Base-by-base conservation (phyloP, 139 green algal species). In the Eudorina sp. region DNA sequence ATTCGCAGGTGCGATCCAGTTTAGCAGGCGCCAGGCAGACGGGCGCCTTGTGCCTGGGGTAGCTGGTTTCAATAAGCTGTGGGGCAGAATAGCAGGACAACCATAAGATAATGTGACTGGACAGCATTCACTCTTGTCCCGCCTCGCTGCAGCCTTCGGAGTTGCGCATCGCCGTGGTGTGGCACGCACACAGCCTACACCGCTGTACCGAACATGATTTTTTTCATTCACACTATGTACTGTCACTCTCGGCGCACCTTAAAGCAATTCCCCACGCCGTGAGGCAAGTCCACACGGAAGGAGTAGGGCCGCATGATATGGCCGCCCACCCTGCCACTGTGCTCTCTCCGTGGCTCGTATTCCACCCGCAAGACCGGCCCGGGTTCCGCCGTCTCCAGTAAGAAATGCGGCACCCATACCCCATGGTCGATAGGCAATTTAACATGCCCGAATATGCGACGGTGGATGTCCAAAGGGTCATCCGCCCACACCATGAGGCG, bases 41-140 rank as follows among this genome's bases (percentile, higher is more conserved):
- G 40, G 79, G 25, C 40, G 58, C 40, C 79, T 85, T 85, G 60
- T 85, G 79, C 55, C 58, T 58, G 14, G 79, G 79, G 41, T 75
- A 85, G 79, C 58, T 75, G 1, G 25, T 25, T 43, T 85, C 79
- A 4, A 85, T 70, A 14, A 85, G n/a, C 79, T 85, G 79, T 6
- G 25, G 21, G 34, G n/a, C n/a, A n/a, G n/a, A n/a, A n/a, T n/a
- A n/a, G n/a, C n/a, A n/a, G n/a, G n/a, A n/a, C n/a, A n/a, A n/a
- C n/a, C n/a, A n/a, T n/a, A n/a, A n/a, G n/a, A n/a, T n/a, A n/a
- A n/a, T n/a, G n/a, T n/a, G n/a, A n/a, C n/a, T n/a, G n/a, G n/a
- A n/a, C n/a, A n/a, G n/a, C n/a, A n/a, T n/a, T n/a, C n/a, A n/a
- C n/a, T n/a, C n/a, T n/a, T n/a, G n/a, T n/a, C n/a, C n/a, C n/a